A percentile compares a stretch with the other conserved stretches of the same genome.
These are phyloP conservation scores for Pseudovirgaria hyperparasitica DNA, from an alignment of 2,329 filamentous ascomycete genomes.

Conservation along the genomic window DNA sequence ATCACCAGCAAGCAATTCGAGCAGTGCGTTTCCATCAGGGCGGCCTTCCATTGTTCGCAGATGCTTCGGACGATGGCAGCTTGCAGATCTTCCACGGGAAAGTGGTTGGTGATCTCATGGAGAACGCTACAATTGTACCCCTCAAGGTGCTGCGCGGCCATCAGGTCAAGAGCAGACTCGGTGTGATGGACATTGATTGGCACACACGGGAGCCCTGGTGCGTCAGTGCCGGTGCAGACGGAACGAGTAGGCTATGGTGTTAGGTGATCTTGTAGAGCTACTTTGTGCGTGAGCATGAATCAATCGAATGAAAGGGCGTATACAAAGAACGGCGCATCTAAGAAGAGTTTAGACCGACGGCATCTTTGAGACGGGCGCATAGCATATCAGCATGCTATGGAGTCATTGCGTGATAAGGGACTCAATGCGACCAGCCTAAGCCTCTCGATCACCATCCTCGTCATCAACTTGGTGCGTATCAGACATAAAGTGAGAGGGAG, in stretches of 20 bases:
- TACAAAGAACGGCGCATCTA: no score
- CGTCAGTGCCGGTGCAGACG: conserved; percentile 87
- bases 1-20: conserved; percentile 85
- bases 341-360: no score
- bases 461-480: no score
- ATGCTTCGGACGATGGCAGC: conserved; percentile 87
- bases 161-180: conserved; percentile 71
- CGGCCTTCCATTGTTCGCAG: conserved; percentile 73
- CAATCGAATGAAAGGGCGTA: no score
- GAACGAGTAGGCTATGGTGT: conserved; percentile 79
- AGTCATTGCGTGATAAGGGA: no score
- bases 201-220: conserved; percentile 90
- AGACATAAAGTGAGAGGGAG: no score
- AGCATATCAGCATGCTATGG: no score
- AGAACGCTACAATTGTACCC: conserved; percentile 91
- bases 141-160: conserved; percentile 90
- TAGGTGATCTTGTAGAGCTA: no score
- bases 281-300: no score
- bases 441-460: no score
- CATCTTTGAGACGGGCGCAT: no score
- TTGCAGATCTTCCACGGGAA: conserved; percentile 96
- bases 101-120: conserved; percentile 87
- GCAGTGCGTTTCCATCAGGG: conserved; percentile 77
- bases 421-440: no score
- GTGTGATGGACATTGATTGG: conserved; percentile 92